Conservation (phyloP, 345 rosid species). For the Pelargonium nanum region DNA sequence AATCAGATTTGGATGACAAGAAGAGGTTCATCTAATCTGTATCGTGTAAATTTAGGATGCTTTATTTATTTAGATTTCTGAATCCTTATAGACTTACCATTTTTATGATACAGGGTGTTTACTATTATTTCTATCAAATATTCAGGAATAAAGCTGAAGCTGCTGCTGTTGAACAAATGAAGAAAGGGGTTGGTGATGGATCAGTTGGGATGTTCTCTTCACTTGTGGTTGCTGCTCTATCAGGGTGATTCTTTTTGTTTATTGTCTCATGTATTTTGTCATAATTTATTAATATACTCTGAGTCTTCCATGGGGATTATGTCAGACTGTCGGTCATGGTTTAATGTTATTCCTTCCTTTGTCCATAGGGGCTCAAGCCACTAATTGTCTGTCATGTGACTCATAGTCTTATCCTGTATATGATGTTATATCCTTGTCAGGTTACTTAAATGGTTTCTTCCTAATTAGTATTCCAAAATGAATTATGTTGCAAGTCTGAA, state of each 20-base stretch:
- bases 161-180: conserved; percentile 42
- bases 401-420: not conserved
- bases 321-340: not conserved
- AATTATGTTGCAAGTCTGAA: not conserved
- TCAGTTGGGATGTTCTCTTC: conserved; percentile 92
- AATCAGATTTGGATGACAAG: too few relatives aligned
- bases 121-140: conserved; percentile 98
- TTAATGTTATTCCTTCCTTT: not conserved
- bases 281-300: not conserved
- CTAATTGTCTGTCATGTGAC: not conserved
- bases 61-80: conserved; percentile 12
- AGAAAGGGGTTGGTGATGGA: conserved; percentile 82
- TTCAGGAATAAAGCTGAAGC: conserved; percentile 86
- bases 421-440: not conserved
- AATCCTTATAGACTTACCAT: conserved; percentile 22
- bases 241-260: conserved; percentile 51
- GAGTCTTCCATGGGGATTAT: not conserved
- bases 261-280: conserved; percentile 5
- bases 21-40: too few relatives aligned
- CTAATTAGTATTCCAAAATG: too few relatives aligned
- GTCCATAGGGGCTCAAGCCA: not conserved
- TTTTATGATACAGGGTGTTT: conserved; percentile 88
- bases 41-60: not conserved
- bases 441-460: too few relatives aligned
- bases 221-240: conserved; percentile 80